A percentile compares a stretch with the other conserved stretches of the same genome.
Conservation (phyloP, 2,329 filamentous ascomycete species). For the Colletotrichum trifolii region DNA sequence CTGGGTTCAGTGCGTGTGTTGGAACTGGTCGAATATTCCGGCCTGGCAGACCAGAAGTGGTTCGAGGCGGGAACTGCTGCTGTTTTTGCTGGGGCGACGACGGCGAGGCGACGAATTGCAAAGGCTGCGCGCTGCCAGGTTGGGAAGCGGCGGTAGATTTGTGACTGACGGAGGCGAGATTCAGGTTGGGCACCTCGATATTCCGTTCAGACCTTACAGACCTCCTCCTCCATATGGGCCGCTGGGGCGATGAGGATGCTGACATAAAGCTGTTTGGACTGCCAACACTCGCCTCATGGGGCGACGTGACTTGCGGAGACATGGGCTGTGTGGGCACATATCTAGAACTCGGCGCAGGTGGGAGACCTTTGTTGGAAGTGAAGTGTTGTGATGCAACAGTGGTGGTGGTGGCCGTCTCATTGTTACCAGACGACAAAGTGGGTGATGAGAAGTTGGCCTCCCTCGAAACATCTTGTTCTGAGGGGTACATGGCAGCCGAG, state of each 20-base stretch:
- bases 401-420: constrained; percentile 11
- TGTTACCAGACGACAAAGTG: constrained; percentile 19
- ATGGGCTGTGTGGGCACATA: constrained; percentile 8
- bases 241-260: constrained; percentile 43
- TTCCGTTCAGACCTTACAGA: constrained; percentile 61
- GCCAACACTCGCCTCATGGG: constrained; percentile 7
- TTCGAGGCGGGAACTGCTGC: constrained; percentile 24
- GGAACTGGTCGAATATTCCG: constrained; percentile 42
- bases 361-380: constrained; percentile 33
- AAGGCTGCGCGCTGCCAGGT: constrained; percentile 28
- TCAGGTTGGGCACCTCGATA: constrained; percentile 60
- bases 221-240: constrained; percentile 61
- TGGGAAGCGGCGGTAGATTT: constrained; percentile 59
- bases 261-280: constrained; percentile 39
- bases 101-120: constrained; percentile 26
- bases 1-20: constrained; percentile 4
- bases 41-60: constrained; percentile 41
- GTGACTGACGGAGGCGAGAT: constrained; percentile 57
- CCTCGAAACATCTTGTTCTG: constrained; percentile 31
- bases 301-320: constrained; percentile 20
- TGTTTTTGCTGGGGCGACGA: constrained; percentile 14
- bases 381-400: constrained; percentile 22
- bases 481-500: constrained; percentile 39
- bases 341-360: constrained; percentile 24
- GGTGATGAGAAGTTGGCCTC: constrained; percentile 20